phyloP scores from a whole-genome alignment of 1,139 yeast species.

The Blastobotrys illinoisensis region DNA sequence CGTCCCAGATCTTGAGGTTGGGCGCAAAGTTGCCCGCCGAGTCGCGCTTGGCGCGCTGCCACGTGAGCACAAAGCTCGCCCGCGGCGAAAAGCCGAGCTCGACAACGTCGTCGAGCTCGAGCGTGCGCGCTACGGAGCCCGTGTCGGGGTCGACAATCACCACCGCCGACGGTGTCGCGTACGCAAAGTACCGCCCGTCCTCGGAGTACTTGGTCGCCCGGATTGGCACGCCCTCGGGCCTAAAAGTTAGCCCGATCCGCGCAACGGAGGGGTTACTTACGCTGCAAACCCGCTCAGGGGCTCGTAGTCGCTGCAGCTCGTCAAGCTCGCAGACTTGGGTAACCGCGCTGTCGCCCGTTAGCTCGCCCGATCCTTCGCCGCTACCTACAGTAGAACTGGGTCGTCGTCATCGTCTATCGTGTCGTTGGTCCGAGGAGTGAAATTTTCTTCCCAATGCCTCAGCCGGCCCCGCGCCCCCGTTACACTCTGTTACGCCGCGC shows the following conservation, averaged over 20 bases:
- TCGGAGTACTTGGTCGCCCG: slow-evolving; percentile 42
- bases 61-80: slow-evolving; percentile 78
- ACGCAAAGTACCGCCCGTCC: slow-evolving; percentile 44
- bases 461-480: not conserved
- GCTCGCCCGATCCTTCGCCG: not conserved
- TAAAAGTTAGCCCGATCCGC: not conserved
- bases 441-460: not conserved
- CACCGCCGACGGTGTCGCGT: slow-evolving; percentile 40
- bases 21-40: slow-evolving; percentile 62
- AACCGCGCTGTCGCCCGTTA: slow-evolving; percentile 10
- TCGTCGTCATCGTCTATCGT: slow-evolving; percentile 1
- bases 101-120: slow-evolving; percentile 58
- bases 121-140: slow-evolving; percentile 40
- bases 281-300: slow-evolving; percentile 13
- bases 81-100: slow-evolving; percentile 84
- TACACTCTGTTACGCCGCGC: too few relatives aligned
- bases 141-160: slow-evolving; percentile 53
- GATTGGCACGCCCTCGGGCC: slow-evolving; percentile 27
- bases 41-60: slow-evolving; percentile 78
- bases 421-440: slow-evolving; percentile 1
- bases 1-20: slow-evolving; percentile 71
- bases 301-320: slow-evolving; percentile 12
- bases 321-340: slow-evolving; percentile 15
- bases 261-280: not conserved
- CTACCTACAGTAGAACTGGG: slow-evolving; percentile 8